Evolutionary conservation across 257 asterid species (phyloP).

Genomic region (Ajuga chamaepitys): DNA sequence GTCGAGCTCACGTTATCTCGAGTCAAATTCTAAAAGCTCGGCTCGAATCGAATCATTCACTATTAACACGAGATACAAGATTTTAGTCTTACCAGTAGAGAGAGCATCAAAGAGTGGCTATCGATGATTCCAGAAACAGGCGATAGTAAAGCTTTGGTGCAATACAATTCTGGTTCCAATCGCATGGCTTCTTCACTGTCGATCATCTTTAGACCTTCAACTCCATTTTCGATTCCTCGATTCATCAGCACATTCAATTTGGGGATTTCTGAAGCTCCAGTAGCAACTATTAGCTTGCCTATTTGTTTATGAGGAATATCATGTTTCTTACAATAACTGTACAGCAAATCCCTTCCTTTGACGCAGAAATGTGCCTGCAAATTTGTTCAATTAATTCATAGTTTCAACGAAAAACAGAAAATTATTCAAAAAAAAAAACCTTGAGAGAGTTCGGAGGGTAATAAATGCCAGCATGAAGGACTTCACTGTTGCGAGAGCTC

Average conservation of each 20-base stretch:
- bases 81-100: conserved; percentile 48
- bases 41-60: too few species aligned
- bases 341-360: conserved; percentile 63
- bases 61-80: background rate
- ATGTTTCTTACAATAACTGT: conserved; percentile 55
- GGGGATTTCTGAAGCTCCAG: conserved; percentile 62
- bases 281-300: conserved; percentile 91
- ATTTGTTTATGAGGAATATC: conserved; percentile 63
- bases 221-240: conserved; percentile 65
- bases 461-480: conserved; percentile 84
- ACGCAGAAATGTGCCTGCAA: conserved; percentile 64
- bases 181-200: conserved; percentile 51
- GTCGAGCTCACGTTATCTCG: too few species aligned
- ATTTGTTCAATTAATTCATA: background rate
- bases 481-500: conserved; percentile 90
- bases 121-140: conserved; percentile 75
- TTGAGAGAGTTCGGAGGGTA: conserved; percentile 70
- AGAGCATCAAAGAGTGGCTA: conserved; percentile 68
- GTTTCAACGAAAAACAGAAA: background rate
- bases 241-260: conserved; percentile 44
- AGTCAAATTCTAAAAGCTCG: too few species aligned
- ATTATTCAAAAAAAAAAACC: conserved; percentile 19
- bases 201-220: conserved; percentile 55
- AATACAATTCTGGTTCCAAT: conserved; percentile 62
- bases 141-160: conserved; percentile 64